Evolutionary conservation across 768 basidiomycete genomes (phyloP).

Genomic region (Auricularia heimuer): DNA sequence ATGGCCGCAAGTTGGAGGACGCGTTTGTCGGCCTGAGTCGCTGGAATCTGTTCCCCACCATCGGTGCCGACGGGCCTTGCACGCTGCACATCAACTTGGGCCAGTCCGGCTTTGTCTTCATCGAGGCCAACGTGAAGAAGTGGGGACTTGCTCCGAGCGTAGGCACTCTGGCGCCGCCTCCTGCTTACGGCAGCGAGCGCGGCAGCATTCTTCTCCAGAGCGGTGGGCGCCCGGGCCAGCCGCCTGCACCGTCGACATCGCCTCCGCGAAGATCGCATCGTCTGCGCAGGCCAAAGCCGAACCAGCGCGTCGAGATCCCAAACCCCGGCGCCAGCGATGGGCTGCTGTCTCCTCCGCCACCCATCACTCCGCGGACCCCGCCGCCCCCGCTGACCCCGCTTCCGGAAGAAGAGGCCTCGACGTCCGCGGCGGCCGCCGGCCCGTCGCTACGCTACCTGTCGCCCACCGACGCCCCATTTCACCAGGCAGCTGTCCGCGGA

Average conservation of each 20-base stretch:
- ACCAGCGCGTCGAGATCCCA: conserved; percentile 7
- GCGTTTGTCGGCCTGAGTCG: conserved; percentile 83
- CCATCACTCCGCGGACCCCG: conserved; percentile 45
- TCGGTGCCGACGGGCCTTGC: conserved; percentile 93
- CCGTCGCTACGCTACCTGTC: conserved; percentile 50
- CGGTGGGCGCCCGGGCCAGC: conserved; percentile 48
- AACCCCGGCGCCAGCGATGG: conserved; percentile 21
- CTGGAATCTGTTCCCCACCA: conserved; percentile 93
- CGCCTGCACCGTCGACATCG: conserved; percentile 33
- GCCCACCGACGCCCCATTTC: conserved; percentile 55
- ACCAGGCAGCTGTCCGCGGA: conserved; percentile 39
- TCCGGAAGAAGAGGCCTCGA: conserved; percentile 40
- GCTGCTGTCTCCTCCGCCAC: conserved; percentile 44
- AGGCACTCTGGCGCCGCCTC: conserved; percentile 93
- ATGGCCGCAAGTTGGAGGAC: conserved; percentile 94
- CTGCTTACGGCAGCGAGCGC: conserved; percentile 93
- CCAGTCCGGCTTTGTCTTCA: conserved; percentile 96
- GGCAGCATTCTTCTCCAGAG: conserved; percentile 94
- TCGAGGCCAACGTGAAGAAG: conserved; percentile 99
- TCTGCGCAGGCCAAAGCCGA: conserved; percentile 40
- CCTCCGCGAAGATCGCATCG: conserved; percentile 47
- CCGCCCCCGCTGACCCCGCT: conserved; percentile 31
- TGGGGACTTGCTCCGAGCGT: conserved; percentile 98
- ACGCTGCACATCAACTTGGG: conserved; percentile 96
- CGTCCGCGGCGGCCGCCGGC: conserved; percentile 27